phyloP scores from a whole-genome alignment of 306 rosid species.

The Dicorynia guianensis region DNA sequence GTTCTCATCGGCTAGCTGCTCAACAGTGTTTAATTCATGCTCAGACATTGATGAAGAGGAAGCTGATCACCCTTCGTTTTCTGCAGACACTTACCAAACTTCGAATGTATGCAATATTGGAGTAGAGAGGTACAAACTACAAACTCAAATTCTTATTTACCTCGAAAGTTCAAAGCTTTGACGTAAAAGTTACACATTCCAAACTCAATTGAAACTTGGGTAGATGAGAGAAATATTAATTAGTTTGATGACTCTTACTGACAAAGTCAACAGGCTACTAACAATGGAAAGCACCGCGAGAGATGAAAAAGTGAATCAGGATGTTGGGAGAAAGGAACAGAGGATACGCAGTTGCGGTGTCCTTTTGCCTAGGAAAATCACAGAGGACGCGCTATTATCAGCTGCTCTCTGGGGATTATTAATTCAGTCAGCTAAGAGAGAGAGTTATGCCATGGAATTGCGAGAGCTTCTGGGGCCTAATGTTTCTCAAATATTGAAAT shows the following conservation, averaged over 20 bases:
- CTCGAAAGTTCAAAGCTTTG: neutral
- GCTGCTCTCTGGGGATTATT: constrained; percentile 57
- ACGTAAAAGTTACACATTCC: neutral
- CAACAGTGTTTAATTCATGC: constrained; percentile 51
- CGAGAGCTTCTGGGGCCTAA: constrained; percentile 38
- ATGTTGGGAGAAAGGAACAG: constrained; percentile 35
- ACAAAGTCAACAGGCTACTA: constrained; percentile 55
- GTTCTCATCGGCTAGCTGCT: constrained; percentile 56
- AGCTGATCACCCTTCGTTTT: constrained; percentile 37
- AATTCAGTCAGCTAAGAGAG: constrained; percentile 43
- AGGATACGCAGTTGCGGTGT: constrained; percentile 25
- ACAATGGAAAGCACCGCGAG: constrained; percentile 41
- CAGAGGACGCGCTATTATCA: constrained; percentile 52
- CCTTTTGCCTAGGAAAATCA: constrained; percentile 41
- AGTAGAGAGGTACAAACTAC: constrained; percentile 58
- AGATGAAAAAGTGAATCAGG: constrained; percentile 49
- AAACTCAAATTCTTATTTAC: constrained; percentile 14
- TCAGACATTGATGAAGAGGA: constrained; percentile 52
- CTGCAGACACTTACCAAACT: constrained; percentile 42
- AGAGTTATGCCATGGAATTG: constrained; percentile 35
- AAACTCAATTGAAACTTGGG: neutral
- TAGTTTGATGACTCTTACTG: constrained; percentile 43
- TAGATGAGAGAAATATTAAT: neutral
- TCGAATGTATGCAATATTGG: constrained; percentile 32
- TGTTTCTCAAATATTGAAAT: constrained; percentile 51